A percentile compares a stretch with the other conserved stretches of the same genome.
phyloP scores from a whole-genome alignment of 306 rosid species.

The Cicer chorassanicum region DNA sequence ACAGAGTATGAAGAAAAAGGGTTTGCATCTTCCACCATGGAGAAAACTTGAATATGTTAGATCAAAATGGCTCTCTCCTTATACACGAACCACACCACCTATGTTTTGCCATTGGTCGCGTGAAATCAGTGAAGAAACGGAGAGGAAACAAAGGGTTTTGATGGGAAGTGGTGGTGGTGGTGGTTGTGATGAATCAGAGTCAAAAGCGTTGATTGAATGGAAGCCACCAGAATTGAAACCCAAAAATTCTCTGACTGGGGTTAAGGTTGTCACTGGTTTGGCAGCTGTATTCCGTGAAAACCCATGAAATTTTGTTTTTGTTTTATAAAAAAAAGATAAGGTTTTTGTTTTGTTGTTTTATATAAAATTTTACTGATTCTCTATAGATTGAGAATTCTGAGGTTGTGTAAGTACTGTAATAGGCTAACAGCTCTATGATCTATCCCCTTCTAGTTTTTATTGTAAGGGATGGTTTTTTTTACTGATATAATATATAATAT shows the following conservation, averaged over 20 bases:
- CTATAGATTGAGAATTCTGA: constrained; percentile 43
- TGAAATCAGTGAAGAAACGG: constrained; percentile 7
- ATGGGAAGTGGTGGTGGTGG: not conserved
- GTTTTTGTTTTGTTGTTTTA: constrained; percentile 3
- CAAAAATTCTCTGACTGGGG: constrained; percentile 47
- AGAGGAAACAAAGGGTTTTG: constrained; percentile 26
- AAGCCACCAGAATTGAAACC: constrained; percentile 63
- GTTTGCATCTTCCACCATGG: constrained; percentile 85
- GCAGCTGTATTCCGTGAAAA: constrained; percentile 65
- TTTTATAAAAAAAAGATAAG: not conserved
- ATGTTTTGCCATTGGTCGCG: constrained; percentile 14
- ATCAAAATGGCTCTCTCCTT: constrained; percentile 78
- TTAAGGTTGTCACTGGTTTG: constrained; percentile 62
- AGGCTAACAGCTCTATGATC: constrained; percentile 44
- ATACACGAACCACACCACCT: constrained; percentile 42
- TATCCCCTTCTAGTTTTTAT: constrained; percentile 67
- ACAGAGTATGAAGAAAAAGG: constrained; percentile 77
- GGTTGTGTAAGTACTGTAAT: constrained; percentile 41
- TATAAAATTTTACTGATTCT: constrained; percentile 26
- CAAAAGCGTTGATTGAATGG: constrained; percentile 45
- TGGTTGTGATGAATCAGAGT: constrained; percentile 32
- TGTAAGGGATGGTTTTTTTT: constrained; percentile 60
- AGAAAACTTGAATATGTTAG: constrained; percentile 67
- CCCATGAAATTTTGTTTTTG: constrained; percentile 57
- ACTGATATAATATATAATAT: constrained; percentile 47